phyloP scores from a whole-genome alignment of 768 basidiomycete genomes.

The Lactifluus rugatus region DNA sequence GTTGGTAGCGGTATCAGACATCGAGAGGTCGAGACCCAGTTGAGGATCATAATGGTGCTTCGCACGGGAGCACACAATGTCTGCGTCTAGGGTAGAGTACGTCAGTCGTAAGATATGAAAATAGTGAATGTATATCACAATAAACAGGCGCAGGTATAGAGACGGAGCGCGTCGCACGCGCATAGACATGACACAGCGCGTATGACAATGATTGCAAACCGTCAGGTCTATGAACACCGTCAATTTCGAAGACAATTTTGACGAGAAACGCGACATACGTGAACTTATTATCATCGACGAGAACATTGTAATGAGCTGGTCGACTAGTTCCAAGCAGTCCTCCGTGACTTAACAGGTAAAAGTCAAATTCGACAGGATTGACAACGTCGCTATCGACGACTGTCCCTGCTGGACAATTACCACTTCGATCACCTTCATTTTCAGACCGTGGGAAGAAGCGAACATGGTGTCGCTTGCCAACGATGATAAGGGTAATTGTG shows the following conservation, averaged over 20 bases:
- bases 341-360: conserved; percentile 68
- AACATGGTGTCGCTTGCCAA: conserved; percentile 69
- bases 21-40: conserved; percentile 47
- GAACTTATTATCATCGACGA: conserved; percentile 50
- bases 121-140: conserved; percentile 37
- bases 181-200: conserved; percentile 73
- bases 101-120: not conserved
- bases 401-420: conserved; percentile 70
- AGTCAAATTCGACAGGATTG: conserved; percentile 68
- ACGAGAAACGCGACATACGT: conserved; percentile 31
- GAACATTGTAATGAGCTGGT: conserved; percentile 49
- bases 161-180: conserved; percentile 69
- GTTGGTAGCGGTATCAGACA: conserved; percentile 39
- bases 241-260: not conserved
- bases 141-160: conserved; percentile 80
- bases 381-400: conserved; percentile 64
- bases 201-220: conserved; percentile 63
- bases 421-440: conserved; percentile 49
- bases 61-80: conserved; percentile 65
- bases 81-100: conserved; percentile 45
- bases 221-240: conserved; percentile 38
- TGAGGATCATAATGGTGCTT: conserved; percentile 73
- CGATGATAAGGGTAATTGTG: conserved; percentile 67
- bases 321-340: conserved; percentile 70
- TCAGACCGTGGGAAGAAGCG: conserved; percentile 44